Base-by-base conservation (phyloP, 2,329 filamentous ascomycete species). In the Thielaviopsis euricoi region DNA sequence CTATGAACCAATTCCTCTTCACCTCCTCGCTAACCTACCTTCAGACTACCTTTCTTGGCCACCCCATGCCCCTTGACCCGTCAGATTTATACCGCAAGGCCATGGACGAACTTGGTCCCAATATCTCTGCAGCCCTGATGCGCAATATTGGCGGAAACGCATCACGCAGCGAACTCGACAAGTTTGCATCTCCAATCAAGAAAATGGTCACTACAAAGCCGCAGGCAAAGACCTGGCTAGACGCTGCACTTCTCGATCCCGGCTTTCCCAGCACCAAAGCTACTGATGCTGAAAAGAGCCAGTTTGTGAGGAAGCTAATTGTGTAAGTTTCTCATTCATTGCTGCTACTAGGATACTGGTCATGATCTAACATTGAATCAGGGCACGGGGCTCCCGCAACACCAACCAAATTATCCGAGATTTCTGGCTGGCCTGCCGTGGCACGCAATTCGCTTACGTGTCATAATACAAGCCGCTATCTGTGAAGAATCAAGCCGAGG, bases 91-190 rank as follows among this genome's bases (percentile, higher is more conserved):
- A 79, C 19, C 69, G 71, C 49, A 71, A 69, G 53, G 77, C 80
- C 26, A 75, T 85, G 65, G 66, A 71, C 6, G 78, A 80, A 55
- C 73, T 87, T 7, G 83, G 84, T 0, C 82, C 82, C 0, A 67
- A 77, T 19, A 68, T 88, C n/a, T 71, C 77, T 4, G 73, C 76
- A 58, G 76, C 78, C 0, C 70, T 89, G 23, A 72, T 85, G 1
- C 74, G 76, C 59, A 86, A 87, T 60, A 76, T 89, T 40, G 80
- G 81, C 6, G 86, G 86, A 1, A 78, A 79, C 57, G 85, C 82
- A 3, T 77, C 81, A 1, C 78, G 86, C 46, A 87, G 82, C 63
- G 86, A 90, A 65, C 72, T 90, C 0, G 85, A 89, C 63, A 82
- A 78, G 63, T 70, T 89, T 6, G 78, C 78, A 57, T 84, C 87